Evolutionary conservation across 2,329 filamentous ascomycete genomes (phyloP), one percentile per base, ranked within the genome.

Genomic region (Beauveria scarabaeidicola): DNA sequence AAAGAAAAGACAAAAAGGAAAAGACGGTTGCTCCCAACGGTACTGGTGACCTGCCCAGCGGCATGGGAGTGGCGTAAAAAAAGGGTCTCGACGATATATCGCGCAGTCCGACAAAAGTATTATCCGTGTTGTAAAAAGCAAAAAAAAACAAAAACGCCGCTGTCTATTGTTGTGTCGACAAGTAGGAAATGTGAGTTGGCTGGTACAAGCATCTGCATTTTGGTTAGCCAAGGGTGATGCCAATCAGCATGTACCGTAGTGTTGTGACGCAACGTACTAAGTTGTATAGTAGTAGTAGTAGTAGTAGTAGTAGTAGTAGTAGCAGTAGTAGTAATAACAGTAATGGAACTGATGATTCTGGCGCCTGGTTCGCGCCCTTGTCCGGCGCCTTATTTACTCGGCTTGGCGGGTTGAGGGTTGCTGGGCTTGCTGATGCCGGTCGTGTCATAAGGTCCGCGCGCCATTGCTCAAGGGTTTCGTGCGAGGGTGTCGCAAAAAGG

Each of bases 361-460:
- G 44, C 27, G 32, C 36, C 46, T 17, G 19, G 32, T 44, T 51
- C 51, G 44, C 46, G 58, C 27, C 10, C n/a, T 43, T 11, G 40
- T 17, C 7, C 11, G 21, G 29, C 21, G 40, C 32, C 32, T 43
- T 21, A n/a, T 61, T 32, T 59, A 48, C 59, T 61, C 38, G 60
- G 60, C 46, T 58, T 48, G 13, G 60, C 53, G 11, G 60, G 55
- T 21, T 59, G 60, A 27, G 60, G 60, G 15, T 58, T 53, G 47
- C 43, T 55, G 46, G 60, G 60, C 56, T 61, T 61, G 25, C 54
- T 56, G 6, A 61, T 59, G 50, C 60, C 60, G 3, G 60, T 61
- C 11, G 60, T 61, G 40, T 61, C 60, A 32, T 61, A 61, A 1
- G 60, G 60, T 38, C 60, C 60, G 52, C 60, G 60, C 10, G 60